Evolutionary conservation across 305 asterid genomes (phyloP), one percentile per base, ranked within the genome.

Genomic region (Fraxinus sp.): DNA sequence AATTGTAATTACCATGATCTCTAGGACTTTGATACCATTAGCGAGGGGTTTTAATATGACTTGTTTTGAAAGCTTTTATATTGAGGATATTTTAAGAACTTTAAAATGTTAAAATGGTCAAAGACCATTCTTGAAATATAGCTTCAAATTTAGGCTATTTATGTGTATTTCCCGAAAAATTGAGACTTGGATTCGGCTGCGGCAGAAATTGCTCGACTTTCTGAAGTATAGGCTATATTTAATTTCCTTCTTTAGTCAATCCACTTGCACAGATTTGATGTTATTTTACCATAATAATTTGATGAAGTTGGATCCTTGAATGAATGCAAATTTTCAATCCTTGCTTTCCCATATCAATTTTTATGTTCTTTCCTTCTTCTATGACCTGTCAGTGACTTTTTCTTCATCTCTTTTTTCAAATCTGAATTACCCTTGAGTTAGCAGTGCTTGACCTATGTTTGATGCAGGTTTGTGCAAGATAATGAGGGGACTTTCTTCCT

Each of bases 151-250:
- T n/a, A n/a, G n/a, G n/a, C n/a, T n/a, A n/a, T n/a, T n/a, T n/a
- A n/a, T n/a, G n/a, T n/a, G n/a, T n/a, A n/a, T n/a, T n/a, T n/a
- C n/a, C n/a, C n/a, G n/a, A n/a, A n/a, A n/a, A n/a, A n/a, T n/a
- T n/a, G 99, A 92, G 87, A 87, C 98, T 7, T 80, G 82, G 85
- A 84, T 75, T 80, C 90, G 87, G 7, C 62, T 94, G 90, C 98
- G 93, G 90, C 97, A 92, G 89, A 96, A 91, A 88, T 84, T 96
- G 89, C 79, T 91, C 2, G 97, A 94, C 74, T 91, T 96, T 89
- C 93, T 96, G 85, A 94, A 89, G 99, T 94, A 91, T 78, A 49
- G 72, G 78, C 83, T 77, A 43, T 52, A 30, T 81, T 59, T 77
- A 32, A 82, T 84, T 74, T 57, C 80, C 37, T 33, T 4, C n/a